phyloP scores from a whole-genome alignment of 768 basidiomycete genomes.

The Boletus vermiculosoides region DNA sequence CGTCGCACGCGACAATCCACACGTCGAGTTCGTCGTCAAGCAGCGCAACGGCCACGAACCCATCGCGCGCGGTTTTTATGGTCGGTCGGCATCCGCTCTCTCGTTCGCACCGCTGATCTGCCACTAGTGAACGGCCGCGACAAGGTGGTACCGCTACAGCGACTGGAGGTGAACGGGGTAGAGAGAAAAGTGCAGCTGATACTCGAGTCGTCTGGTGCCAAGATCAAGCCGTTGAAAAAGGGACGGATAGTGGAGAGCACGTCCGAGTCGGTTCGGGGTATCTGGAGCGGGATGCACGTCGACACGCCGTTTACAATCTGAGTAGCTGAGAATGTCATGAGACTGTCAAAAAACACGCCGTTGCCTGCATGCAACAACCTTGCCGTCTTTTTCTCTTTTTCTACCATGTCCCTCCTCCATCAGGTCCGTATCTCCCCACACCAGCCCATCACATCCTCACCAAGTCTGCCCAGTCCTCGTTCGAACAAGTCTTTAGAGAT shows the following conservation, averaged over 20 bases:
- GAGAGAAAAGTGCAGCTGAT: constrained; percentile 78
- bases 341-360: constrained; percentile 34
- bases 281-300: constrained; percentile 88
- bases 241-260: constrained; percentile 67
- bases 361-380: constrained; percentile 27
- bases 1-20: constrained; percentile 71
- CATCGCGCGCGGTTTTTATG: constrained; percentile 79
- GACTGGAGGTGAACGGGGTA: constrained; percentile 70
- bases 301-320: constrained; percentile 61
- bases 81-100: constrained; percentile 37
- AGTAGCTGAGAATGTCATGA: constrained; percentile 9
- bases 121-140: constrained; percentile 78
- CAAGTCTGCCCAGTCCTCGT: neutral
- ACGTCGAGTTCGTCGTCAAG: constrained; percentile 82
- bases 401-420: neutral
- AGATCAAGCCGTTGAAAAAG: constrained; percentile 76
- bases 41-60: constrained; percentile 76
- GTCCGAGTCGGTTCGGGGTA: constrained; percentile 79
- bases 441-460: neutral
- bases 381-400: constrained; percentile 3
- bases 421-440: neutral
- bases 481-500: constrained; percentile 18
- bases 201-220: constrained; percentile 83
- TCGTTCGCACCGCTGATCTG: constrained; percentile 12
- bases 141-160: constrained; percentile 82